Percentiles rank a stretch among this genome's conserved stretches.
These are phyloP conservation scores for Leptomonas seymouri DNA, from an alignment of 208 protist species.

Conservation along the genomic window DNA sequence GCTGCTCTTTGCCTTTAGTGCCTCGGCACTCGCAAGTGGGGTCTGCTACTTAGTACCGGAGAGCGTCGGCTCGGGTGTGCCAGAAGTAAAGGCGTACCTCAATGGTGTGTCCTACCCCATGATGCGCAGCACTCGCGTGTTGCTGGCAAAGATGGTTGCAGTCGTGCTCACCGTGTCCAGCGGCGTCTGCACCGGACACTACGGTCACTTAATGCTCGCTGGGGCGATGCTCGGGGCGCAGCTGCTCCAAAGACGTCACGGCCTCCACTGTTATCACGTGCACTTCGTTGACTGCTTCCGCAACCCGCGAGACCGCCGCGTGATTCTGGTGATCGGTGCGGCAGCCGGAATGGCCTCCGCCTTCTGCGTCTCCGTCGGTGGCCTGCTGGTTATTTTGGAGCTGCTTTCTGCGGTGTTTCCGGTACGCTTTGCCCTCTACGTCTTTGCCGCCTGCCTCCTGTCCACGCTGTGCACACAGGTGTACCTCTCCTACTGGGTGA, in stretches of 20 bases:
- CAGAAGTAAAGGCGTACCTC: slow-evolving; percentile 55
- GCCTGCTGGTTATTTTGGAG: slow-evolving; percentile 60
- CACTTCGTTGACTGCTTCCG: slow-evolving; percentile 64
- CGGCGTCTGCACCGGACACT: slow-evolving; percentile 53
- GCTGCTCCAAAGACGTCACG: slow-evolving; percentile 39
- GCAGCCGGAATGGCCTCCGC: slow-evolving; percentile 56
- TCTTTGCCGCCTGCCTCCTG: slow-evolving; percentile 57
- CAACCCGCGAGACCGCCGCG: slow-evolving; percentile 55
- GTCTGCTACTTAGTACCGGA: slow-evolving; percentile 47
- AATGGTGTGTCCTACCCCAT: slow-evolving; percentile 60
- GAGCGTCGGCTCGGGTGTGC: slow-evolving; percentile 43
- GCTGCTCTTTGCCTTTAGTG: slow-evolving; percentile 36
- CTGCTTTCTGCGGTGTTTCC: slow-evolving; percentile 53
- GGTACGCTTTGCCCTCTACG: slow-evolving; percentile 59
- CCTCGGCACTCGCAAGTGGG: slow-evolving; percentile 37
- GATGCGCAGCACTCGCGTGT: slow-evolving; percentile 37
- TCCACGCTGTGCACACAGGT: slow-evolving; percentile 51
- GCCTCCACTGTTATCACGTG: slow-evolving; percentile 47
- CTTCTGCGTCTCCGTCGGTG: slow-evolving; percentile 57
- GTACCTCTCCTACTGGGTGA: slow-evolving; percentile 52
- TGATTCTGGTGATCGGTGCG: slow-evolving; percentile 50
- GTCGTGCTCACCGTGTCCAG: slow-evolving; percentile 47
- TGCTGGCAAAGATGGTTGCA: slow-evolving; percentile 43
- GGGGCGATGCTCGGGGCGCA: slow-evolving; percentile 64
- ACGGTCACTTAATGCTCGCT: slow-evolving; percentile 46